Evolutionary conservation across 331 rosid genomes (phyloP).

Genomic region (Rhamnella rubrinervis): DNA sequence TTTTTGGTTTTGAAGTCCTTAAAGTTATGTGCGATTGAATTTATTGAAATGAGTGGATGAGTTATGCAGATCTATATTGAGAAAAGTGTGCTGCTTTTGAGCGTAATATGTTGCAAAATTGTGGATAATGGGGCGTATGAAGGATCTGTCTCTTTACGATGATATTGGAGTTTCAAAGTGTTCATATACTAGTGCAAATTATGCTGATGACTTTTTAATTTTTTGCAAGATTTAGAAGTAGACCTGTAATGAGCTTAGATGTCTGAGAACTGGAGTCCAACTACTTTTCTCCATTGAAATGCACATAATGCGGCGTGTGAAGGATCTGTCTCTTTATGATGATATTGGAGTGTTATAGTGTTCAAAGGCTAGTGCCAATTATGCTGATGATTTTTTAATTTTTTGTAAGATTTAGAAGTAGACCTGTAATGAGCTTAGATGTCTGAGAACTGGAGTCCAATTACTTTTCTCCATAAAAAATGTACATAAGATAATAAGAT

Average conservation of each 20-base stretch:
- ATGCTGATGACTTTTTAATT: no score
- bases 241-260: slow-evolving; percentile 1
- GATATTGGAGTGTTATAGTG: neutral
- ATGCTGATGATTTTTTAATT: neutral
- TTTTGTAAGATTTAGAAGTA: neutral
- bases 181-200: neutral
- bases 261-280: slow-evolving; percentile 5
- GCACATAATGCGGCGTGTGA: neutral
- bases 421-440: slow-evolving; percentile 1
- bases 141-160: neutral
- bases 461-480: neutral
- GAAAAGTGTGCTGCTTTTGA: slow-evolving; percentile 13
- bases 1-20: neutral
- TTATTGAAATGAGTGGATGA: slow-evolving; percentile 28
- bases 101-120: neutral
- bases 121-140: neutral
- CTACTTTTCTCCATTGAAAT: neutral
- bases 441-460: slow-evolving; percentile 5
- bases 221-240: neutral
- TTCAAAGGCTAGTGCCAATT: neutral
- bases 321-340: neutral
- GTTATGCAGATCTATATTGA: slow-evolving; percentile 35
- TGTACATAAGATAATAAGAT: neutral
- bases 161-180: neutral
- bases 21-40: neutral